phyloP scores from a whole-genome alignment of 345 rosid species.

The Hypericum androsaemum region DNA sequence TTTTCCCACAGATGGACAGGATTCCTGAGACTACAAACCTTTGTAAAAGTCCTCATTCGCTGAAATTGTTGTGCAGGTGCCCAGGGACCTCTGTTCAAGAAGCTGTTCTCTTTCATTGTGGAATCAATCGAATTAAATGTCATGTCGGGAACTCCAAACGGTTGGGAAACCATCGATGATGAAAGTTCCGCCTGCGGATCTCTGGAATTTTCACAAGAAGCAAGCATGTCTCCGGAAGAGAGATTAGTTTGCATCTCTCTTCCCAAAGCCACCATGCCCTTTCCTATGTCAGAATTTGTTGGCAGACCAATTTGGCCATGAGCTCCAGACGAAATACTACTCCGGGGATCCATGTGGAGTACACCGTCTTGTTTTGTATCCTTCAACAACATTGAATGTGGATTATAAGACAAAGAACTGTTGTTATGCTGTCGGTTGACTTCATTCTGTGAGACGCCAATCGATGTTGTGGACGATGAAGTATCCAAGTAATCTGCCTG shows the following conservation, averaged over 20 bases:
- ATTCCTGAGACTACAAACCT: slow-evolving; percentile 28
- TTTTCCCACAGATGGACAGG: neutral
- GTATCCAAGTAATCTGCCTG: slow-evolving; percentile 57
- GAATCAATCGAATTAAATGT: slow-evolving; percentile 49
- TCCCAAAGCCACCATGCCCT: slow-evolving; percentile 32
- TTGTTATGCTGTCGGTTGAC: slow-evolving; percentile 39
- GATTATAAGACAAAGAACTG: slow-evolving; percentile 31
- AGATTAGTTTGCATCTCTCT: slow-evolving; percentile 41
- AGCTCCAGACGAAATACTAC: slow-evolving; percentile 26
- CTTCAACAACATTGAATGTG: slow-evolving; percentile 34
- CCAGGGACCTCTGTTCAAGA: slow-evolving; percentile 40
- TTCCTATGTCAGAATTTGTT: slow-evolving; percentile 32
- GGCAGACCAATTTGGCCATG: slow-evolving; percentile 29
- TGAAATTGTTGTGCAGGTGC: slow-evolving; percentile 39
- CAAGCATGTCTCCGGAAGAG: slow-evolving; percentile 34
- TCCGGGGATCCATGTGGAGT: slow-evolving; percentile 38
- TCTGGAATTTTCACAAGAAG: slow-evolving; percentile 35
- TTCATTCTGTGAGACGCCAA: slow-evolving; percentile 51
- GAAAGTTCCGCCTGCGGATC: slow-evolving; percentile 53
- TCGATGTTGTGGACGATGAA: slow-evolving; percentile 62
- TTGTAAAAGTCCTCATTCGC: slow-evolving; percentile 53
- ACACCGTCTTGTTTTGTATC: slow-evolving; percentile 47
- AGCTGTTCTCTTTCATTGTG: slow-evolving; percentile 34
- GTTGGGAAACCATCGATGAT: slow-evolving; percentile 53
- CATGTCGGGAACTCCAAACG: slow-evolving; percentile 55